Conservation (phyloP, 805 yeast genomes). For the Metahyphopichia silvanorum region DNA sequence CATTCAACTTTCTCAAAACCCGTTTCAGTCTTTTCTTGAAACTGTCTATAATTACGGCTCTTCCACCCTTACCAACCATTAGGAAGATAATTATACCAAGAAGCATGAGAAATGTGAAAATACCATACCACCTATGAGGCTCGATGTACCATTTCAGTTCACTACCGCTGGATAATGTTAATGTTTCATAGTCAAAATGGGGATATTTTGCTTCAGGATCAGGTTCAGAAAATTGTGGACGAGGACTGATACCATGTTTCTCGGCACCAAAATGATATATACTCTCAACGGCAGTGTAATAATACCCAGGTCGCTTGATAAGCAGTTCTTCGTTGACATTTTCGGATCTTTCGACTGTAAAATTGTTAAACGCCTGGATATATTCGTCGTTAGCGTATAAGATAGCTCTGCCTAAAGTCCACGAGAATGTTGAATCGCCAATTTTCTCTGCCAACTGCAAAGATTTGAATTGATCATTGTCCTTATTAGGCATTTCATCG, state of each 20-base stretch:
- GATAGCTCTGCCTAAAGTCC: slow-evolving; percentile 62
- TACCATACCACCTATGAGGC: slow-evolving; percentile 42
- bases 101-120: slow-evolving; percentile 25
- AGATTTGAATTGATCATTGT: slow-evolving; percentile 23
- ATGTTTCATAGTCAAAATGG: slow-evolving; percentile 27
- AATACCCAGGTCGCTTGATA: slow-evolving; percentile 43
- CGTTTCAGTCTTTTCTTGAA: slow-evolving; percentile 5
- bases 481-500: slow-evolving; percentile 23
- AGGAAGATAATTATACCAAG: slow-evolving; percentile 24
- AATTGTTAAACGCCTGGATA: slow-evolving; percentile 37
- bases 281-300: slow-evolving; percentile 45
- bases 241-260: slow-evolving; percentile 26
- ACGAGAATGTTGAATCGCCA: slow-evolving; percentile 44
- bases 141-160: slow-evolving; percentile 42
- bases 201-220: slow-evolving; percentile 12
- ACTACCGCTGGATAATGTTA: slow-evolving; percentile 16
- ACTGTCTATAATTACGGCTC: slow-evolving; percentile 9
- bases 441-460: slow-evolving; percentile 43
- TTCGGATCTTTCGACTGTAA: slow-evolving; percentile 11
- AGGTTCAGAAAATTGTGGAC: slow-evolving; percentile 41
- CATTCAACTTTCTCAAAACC: background rate
- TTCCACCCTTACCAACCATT: slow-evolving; percentile 28
- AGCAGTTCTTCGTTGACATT: slow-evolving; percentile 9
- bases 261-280: slow-evolving; percentile 56
- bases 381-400: slow-evolving; percentile 59